Conservation (phyloP, 495 filamentous ascomycete genomes). For the Entonaema liquescens region DNA sequence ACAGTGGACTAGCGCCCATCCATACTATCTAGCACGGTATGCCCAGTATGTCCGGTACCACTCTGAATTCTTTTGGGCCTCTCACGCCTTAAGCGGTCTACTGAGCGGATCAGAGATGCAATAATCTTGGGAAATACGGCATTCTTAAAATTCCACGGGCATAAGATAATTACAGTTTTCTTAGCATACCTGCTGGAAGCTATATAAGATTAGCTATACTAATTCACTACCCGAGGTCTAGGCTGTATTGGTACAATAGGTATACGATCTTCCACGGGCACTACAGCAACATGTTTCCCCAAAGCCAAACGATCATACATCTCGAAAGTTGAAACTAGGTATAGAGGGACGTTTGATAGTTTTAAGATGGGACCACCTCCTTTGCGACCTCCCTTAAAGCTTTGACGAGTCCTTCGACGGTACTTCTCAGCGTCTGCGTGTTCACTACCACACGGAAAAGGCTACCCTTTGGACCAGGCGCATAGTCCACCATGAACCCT, state of each 20-base stretch:
- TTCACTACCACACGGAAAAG: slow-evolving; percentile 94
- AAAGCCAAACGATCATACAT: neutral
- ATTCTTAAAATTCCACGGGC: too few relatives aligned
- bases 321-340: neutral
- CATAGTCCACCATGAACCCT: slow-evolving; percentile 96
- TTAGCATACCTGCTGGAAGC: too few relatives aligned
- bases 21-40: too few relatives aligned
- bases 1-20: too few relatives aligned
- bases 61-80: too few relatives aligned
- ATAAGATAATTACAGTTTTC: too few relatives aligned
- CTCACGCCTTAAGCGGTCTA: too few relatives aligned
- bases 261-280: neutral
- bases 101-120: too few relatives aligned
- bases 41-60: too few relatives aligned
- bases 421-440: slow-evolving; percentile 72
- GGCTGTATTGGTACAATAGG: neutral
- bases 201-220: neutral
- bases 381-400: slow-evolving; percentile 74
- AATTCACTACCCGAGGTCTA: neutral
- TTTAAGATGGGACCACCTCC: slow-evolving; percentile 45
- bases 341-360: neutral
- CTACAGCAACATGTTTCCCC: neutral
- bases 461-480: slow-evolving; percentile 77
- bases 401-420: slow-evolving; percentile 78
- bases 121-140: too few relatives aligned